These are phyloP conservation scores for Euryodendron excelsum DNA, from an alignment of 148 eudicot genomes.

Conservation along the genomic window DNA sequence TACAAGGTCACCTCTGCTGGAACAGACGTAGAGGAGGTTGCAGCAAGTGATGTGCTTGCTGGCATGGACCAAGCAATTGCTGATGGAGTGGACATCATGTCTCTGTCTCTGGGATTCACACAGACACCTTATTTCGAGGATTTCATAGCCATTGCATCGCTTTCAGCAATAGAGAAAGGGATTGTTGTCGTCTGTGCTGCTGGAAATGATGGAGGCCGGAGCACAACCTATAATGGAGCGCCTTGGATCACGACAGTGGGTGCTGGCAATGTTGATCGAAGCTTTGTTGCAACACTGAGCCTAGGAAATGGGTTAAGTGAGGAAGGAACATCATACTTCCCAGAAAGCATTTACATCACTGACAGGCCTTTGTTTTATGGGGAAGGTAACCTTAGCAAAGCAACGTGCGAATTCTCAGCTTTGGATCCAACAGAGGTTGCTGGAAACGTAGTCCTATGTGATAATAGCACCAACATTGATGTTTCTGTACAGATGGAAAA, in stretches of 20 bases:
- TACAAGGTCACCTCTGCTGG: conserved; percentile 21
- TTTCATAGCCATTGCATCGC: conserved; percentile 9
- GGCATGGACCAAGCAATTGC: conserved; percentile 22
- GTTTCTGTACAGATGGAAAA: not conserved
- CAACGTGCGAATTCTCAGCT: not conserved
- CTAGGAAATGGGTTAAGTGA: conserved; percentile 14
- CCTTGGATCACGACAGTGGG: conserved; percentile 21
- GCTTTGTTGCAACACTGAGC: not conserved
- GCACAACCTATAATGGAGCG: conserved; percentile 9
- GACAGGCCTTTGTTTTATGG: not conserved
- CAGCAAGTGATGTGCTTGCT: conserved; percentile 8
- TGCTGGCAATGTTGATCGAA: conserved; percentile 16
- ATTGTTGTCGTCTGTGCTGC: conserved; percentile 11
- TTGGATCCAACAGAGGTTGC: conserved; percentile 2
- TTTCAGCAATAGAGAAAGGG: conserved; percentile 19
- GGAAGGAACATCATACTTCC: not conserved
- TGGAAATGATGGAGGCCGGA: conserved; percentile 11
- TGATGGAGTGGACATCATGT: conserved; percentile 20
- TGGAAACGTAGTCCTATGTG: not conserved
- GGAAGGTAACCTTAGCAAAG: not conserved
- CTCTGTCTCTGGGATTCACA: conserved; percentile 3
- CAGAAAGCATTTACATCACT: not conserved
- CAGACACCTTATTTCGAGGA: not conserved
- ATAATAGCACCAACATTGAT: not conserved
- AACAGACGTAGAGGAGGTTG: not conserved